phyloP scores from a whole-genome alignment of 2,329 filamentous ascomycete species.

The Grosmannia clavigera region DNA sequence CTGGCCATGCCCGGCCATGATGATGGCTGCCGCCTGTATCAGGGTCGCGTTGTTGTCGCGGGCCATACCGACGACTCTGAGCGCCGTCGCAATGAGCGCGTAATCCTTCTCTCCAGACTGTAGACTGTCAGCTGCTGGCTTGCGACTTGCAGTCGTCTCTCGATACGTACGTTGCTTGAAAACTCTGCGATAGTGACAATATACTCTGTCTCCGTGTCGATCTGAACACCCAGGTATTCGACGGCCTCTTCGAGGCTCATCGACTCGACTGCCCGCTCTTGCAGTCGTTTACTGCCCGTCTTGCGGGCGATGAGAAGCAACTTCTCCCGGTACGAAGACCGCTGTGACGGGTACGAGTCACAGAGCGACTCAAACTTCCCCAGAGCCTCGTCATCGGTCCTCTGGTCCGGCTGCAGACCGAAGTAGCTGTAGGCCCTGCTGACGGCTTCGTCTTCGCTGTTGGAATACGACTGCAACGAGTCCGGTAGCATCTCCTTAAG shows the following conservation, averaged over 20 bases:
- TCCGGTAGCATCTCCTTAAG: slow-evolving; percentile 4
- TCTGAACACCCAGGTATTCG: slow-evolving; percentile 23
- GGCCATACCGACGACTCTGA: slow-evolving; percentile 6
- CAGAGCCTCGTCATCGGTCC: slow-evolving; percentile 12
- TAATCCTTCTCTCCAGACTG: slow-evolving; percentile 11
- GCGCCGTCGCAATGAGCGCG: slow-evolving; percentile 8
- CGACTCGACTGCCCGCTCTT: slow-evolving; percentile 6
- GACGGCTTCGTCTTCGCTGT: slow-evolving; percentile 1
- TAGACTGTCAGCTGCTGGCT: neutral
- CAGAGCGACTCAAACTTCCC: slow-evolving; percentile 13
- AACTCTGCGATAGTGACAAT: slow-evolving; percentile 15
- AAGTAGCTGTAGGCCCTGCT: slow-evolving; percentile 16
- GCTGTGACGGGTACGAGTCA: slow-evolving; percentile 16
- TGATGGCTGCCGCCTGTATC: neutral
- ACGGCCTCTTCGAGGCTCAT: slow-evolving; percentile 26
- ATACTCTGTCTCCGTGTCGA: slow-evolving; percentile 21
- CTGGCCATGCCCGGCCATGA: slow-evolving; percentile 4
- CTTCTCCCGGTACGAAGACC: slow-evolving; percentile 15
- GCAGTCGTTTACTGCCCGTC: slow-evolving; percentile 11
- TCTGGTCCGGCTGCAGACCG: slow-evolving; percentile 9
- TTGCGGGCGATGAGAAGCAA: slow-evolving; percentile 17
- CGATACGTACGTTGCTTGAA: slow-evolving; percentile 3
- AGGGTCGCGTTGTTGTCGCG: slow-evolving; percentile 4
- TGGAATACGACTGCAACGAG: neutral
- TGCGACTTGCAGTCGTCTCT: neutral